These are phyloP conservation scores for Heterobasidion annosum DNA, from an alignment of 1,284 basidiomycete species.

Conservation along the genomic window DNA sequence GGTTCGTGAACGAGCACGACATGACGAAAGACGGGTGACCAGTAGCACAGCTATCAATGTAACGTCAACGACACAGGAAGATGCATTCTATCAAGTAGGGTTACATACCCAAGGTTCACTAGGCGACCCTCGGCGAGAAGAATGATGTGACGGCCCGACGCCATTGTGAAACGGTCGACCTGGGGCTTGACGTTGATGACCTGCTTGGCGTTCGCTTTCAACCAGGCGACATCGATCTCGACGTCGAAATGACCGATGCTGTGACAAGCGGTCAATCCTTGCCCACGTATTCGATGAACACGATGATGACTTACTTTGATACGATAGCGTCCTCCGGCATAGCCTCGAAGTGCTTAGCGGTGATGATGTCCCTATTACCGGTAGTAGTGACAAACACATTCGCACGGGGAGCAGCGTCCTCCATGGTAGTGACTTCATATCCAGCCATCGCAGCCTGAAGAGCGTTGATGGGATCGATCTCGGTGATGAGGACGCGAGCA, in stretches of 20 bases:
- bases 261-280: conserved; percentile 6
- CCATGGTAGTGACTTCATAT: conserved; percentile 98
- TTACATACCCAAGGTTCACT: conserved; percentile 89
- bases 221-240: conserved; percentile 98
- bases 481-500: conserved; percentile 92
- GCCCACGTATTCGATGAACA: background rate
- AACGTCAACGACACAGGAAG: conserved; percentile 2
- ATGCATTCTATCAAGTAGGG: background rate
- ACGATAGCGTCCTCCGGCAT: conserved; percentile 99
- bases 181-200: conserved; percentile 96
- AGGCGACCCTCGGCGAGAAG: conserved; percentile 98
- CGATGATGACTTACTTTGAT: conserved; percentile 64
- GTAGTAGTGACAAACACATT: conserved; percentile 99
- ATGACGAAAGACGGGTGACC: conserved; percentile 97
- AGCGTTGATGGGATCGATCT: conserved; percentile 99
- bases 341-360: conserved; percentile 81
- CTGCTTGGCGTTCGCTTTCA: conserved; percentile 88
- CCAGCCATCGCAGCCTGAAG: conserved; percentile 99
- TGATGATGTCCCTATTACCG: conserved; percentile 98
- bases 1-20: conserved; percentile 99
- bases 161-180: conserved; percentile 96
- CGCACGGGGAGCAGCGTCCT: conserved; percentile 82
- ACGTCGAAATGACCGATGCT: conserved; percentile 99
- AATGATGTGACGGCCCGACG: conserved; percentile 88
- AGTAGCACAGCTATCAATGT: conserved; percentile 56